phyloP scores from a whole-genome alignment of 2,329 filamentous ascomycete species.

The Fusarium secorum region DNA sequence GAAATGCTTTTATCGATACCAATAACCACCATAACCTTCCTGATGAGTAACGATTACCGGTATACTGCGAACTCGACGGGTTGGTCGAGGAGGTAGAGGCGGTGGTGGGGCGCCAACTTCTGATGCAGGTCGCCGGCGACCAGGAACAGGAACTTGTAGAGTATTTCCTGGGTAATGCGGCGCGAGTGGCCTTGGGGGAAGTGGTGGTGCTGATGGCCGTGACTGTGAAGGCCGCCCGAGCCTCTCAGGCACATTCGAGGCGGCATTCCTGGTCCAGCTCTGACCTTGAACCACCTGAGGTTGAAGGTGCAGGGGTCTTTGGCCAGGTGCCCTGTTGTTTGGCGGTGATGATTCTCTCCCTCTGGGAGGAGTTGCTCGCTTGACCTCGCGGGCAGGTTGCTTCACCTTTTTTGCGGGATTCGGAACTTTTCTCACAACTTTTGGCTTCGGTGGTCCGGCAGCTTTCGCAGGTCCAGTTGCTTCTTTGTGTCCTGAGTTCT shows the following conservation, averaged over 20 bases:
- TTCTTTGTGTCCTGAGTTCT: slow-evolving; percentile 12
- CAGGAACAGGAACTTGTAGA: slow-evolving; percentile 1
- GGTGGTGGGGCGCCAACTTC: slow-evolving; percentile 36
- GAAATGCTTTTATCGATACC: slow-evolving; percentile 32
- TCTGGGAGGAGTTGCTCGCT: slow-evolving; percentile 22
- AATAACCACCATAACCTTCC: slow-evolving; percentile 34
- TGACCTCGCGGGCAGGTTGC: slow-evolving; percentile 25
- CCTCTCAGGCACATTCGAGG: slow-evolving; percentile 1
- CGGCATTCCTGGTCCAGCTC: slow-evolving; percentile 1
- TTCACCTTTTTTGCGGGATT: slow-evolving; percentile 18
- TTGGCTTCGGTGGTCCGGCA: slow-evolving; percentile 10
- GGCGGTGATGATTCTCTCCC: slow-evolving; percentile 40
- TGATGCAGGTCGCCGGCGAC: slow-evolving; percentile 28
- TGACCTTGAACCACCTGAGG: slow-evolving; percentile 4
- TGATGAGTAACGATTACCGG: slow-evolving; percentile 45
- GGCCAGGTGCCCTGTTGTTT: slow-evolving; percentile 18
- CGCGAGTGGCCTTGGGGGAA: slow-evolving; percentile 27
- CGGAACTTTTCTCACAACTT: slow-evolving; percentile 28
- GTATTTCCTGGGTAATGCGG: slow-evolving; percentile 20
- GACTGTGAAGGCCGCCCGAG: background rate
- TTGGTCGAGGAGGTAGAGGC: slow-evolving; percentile 41
- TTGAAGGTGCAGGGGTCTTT: slow-evolving; percentile 2
- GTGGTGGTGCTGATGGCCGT: slow-evolving; percentile 18
- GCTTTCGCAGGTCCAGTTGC: background rate
- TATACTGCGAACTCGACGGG: slow-evolving; percentile 39